These are phyloP conservation scores for Clonostachys rhizophaga DNA, from an alignment of 2,329 filamentous ascomycete genomes.

Conservation along the genomic window DNA sequence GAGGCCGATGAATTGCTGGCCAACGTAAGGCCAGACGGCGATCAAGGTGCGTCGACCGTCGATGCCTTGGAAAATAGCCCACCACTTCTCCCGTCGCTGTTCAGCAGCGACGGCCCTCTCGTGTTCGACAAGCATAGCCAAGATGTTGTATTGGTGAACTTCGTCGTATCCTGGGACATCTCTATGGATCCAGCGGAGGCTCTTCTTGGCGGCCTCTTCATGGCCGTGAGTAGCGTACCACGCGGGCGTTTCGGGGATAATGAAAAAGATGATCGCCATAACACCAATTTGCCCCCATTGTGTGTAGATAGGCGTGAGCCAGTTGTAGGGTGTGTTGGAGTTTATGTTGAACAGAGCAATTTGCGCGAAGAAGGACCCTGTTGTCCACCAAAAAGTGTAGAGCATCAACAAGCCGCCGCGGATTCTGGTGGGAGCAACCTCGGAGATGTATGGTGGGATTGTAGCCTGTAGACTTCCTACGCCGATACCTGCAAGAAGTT, in stretches of 20 bases:
- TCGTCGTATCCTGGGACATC: conserved; percentile 17
- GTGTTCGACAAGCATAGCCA: conserved; percentile 10
- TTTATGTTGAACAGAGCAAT: conserved; percentile 30
- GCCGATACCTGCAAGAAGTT: conserved; percentile 26
- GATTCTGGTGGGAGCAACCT: conserved; percentile 31
- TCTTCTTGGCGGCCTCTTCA: conserved; percentile 11
- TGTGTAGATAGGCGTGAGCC: conserved; percentile 32
- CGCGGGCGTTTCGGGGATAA: conserved; percentile 28
- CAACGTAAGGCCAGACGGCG: conserved; percentile 16
- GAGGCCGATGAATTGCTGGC: conserved; percentile 13
- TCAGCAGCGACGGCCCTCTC: conserved; percentile 13
- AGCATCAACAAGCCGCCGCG: conserved; percentile 31
- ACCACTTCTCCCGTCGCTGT: conserved; percentile 11
- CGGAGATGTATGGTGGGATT: conserved; percentile 32
- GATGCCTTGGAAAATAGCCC: conserved; percentile 19
- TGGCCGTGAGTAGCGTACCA: conserved; percentile 22
- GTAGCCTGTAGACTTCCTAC: conserved; percentile 35
- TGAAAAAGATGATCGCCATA: conserved; percentile 28
- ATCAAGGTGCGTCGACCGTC: conserved; percentile 20
- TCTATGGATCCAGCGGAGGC: conserved; percentile 10
- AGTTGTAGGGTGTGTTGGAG: conserved; percentile 20
- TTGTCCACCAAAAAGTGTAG: conserved; percentile 36
- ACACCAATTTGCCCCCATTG: conserved; percentile 37
- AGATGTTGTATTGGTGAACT: conserved; percentile 3
- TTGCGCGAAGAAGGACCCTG: conserved; percentile 34